These are phyloP conservation scores for Effrenium voratum DNA, from an alignment of 73 alveolate genomes.

Conservation along the genomic window DNA sequence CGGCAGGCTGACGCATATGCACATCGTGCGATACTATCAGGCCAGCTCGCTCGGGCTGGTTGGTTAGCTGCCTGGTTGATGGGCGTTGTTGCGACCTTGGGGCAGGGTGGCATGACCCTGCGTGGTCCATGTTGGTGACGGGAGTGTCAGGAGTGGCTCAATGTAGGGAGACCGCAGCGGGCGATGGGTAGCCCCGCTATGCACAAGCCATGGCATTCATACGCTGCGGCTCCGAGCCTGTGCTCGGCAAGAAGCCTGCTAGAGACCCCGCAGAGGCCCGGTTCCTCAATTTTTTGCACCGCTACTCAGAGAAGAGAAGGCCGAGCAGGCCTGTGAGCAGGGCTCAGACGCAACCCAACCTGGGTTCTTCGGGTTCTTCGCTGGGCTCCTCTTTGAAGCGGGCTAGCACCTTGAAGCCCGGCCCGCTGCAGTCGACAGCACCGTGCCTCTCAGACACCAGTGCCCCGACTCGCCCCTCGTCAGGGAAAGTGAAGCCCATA, in stretches of 20 bases:
- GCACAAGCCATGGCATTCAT: constrained; percentile 27
- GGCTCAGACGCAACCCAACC: constrained; percentile 11
- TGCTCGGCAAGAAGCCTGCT: background rate
- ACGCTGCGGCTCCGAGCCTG: constrained; percentile 62
- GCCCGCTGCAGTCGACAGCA: too few species aligned
- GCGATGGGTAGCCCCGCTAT: background rate
- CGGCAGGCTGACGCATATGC: constrained; percentile 66
- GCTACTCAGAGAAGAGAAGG: background rate
- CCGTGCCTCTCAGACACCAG: too few species aligned
- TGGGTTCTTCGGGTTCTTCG: too few species aligned
- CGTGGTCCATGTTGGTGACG: background rate
- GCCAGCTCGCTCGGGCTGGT: background rate
- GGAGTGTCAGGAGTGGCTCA: background rate
- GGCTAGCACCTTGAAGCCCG: too few species aligned
- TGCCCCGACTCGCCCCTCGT: too few species aligned
- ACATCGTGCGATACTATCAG: constrained; percentile 94
- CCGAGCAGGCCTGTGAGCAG: background rate
- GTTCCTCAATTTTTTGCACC: constrained; percentile 7
- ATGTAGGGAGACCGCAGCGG: background rate
- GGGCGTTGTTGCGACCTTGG: too few species aligned
- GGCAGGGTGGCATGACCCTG: background rate
- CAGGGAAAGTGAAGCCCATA: too few species aligned
- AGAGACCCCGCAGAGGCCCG: constrained; percentile 53
- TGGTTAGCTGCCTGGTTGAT: too few species aligned
- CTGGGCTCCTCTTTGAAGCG: too few species aligned